Percentiles rank a stretch among this genome's conserved stretches.
Evolutionary conservation across 768 basidiomycete species (phyloP).

Genomic region (Trametes cingulata): DNA sequence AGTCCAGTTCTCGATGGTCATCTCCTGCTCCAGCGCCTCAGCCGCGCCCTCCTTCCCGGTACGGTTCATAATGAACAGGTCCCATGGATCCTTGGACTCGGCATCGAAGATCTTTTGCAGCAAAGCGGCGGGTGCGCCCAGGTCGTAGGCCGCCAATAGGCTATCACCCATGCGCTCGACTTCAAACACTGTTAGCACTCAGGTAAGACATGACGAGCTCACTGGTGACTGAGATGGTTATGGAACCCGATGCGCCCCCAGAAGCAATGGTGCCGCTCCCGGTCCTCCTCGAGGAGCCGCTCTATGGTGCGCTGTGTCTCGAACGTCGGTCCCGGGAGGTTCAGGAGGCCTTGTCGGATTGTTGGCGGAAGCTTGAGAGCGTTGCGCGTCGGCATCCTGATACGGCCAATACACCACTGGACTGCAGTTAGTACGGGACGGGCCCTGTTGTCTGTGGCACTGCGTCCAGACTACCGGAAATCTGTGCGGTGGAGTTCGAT

Average conservation of each 20-base stretch:
- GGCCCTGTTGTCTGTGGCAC: too few relatives aligned
- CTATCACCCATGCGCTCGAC: constrained; percentile 31
- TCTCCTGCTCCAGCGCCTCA: constrained; percentile 24
- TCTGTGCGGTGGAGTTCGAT: too few relatives aligned
- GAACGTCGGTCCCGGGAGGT: constrained; percentile 47
- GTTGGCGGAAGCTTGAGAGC: constrained; percentile 12
- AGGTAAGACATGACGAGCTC: constrained; percentile 23
- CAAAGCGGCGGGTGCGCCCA: constrained; percentile 48
- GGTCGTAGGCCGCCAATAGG: constrained; percentile 55
- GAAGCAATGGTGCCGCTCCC: constrained; percentile 52
- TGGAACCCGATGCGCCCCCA: constrained; percentile 48
- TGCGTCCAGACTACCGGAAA: too few relatives aligned
- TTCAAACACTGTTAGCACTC: not conserved
- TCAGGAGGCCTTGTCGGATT: constrained; percentile 42
- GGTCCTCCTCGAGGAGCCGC: constrained; percentile 49
- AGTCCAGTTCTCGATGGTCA: constrained; percentile 49
- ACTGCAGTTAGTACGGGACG: too few relatives aligned
- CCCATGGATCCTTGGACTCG: constrained; percentile 40
- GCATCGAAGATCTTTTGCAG: constrained; percentile 51
- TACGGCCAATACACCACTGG: too few relatives aligned
- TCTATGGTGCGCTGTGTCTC: constrained; percentile 45
- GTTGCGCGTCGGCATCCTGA: not conserved
- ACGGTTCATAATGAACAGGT: constrained; percentile 39
- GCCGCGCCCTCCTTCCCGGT: constrained; percentile 32
- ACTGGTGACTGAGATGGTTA: constrained; percentile 65